These are phyloP conservation scores for Aureobasidium sp. DNA, from an alignment of 2,329 filamentous ascomycete species.

Conservation along the genomic window DNA sequence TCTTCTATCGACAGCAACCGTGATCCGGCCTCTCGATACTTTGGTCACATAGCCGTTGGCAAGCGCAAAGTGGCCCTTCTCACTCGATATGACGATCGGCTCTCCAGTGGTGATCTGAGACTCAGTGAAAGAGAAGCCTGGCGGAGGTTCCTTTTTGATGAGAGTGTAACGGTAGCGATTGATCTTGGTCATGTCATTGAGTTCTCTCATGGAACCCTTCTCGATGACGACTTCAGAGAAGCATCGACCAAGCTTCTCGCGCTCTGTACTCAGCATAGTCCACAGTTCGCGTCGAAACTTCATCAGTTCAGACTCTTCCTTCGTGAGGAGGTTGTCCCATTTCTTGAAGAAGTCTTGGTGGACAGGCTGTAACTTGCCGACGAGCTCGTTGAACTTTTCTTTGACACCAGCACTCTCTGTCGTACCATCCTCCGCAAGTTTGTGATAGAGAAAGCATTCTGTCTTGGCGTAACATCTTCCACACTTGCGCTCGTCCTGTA, in stretches of 20 bases:
- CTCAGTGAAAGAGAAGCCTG: constrained; percentile 75
- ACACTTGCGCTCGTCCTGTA: constrained; percentile 73
- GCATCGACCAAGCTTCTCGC: constrained; percentile 81
- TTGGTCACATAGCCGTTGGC: constrained; percentile 85
- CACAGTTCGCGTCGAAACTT: constrained; percentile 84
- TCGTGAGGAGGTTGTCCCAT: constrained; percentile 88
- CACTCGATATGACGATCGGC: constrained; percentile 92
- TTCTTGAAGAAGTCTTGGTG: constrained; percentile 75
- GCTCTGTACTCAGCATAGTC: constrained; percentile 87
- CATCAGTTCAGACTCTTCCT: constrained; percentile 85
- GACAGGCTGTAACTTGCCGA: constrained; percentile 47
- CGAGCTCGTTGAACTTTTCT: constrained; percentile 71
- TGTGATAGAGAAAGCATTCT: constrained; percentile 89
- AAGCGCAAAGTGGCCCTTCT: constrained; percentile 88
- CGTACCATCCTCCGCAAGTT: constrained; percentile 74
- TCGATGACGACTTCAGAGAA: constrained; percentile 83
- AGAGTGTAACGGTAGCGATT: constrained; percentile 87
- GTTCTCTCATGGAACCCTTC: constrained; percentile 63
- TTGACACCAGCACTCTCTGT: constrained; percentile 74
- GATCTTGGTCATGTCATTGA: constrained; percentile 60
- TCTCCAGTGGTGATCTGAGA: constrained; percentile 83
- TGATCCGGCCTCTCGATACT: constrained; percentile 66
- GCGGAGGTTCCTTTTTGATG: constrained; percentile 53
- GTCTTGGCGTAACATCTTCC: constrained; percentile 84
- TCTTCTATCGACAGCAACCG: constrained; percentile 80